phyloP scores from a whole-genome alignment of 73 alveolate genomes.

The Durusdinium trenchii region DNA sequence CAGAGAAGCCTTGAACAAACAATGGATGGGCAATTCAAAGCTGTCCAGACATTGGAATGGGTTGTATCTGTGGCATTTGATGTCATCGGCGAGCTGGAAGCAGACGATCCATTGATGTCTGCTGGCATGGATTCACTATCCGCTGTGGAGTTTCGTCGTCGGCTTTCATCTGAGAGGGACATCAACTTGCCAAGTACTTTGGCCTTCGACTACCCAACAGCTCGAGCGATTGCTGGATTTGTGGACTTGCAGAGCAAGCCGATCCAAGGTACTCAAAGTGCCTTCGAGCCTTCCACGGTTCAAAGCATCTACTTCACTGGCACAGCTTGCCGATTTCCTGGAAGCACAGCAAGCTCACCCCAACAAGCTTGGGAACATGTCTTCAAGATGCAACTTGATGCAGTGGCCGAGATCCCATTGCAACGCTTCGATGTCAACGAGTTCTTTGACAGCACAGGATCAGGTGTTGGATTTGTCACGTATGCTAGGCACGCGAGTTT shows the following conservation, averaged over 20 bases:
- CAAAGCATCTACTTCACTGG: not conserved
- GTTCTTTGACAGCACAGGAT: slow-evolving; percentile 8
- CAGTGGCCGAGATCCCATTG: slow-evolving; percentile 72
- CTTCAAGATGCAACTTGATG: slow-evolving; percentile 28
- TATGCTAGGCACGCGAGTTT: slow-evolving; percentile 63
- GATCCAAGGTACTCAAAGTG: not conserved
- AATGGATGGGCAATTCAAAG: too few relatives aligned
- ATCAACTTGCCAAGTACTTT: slow-evolving; percentile 40
- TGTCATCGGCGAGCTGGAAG: slow-evolving; percentile 53
- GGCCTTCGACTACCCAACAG: slow-evolving; percentile 74
- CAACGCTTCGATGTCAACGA: slow-evolving; percentile 59
- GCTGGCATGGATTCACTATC: slow-evolving; percentile 90
- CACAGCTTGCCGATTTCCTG: slow-evolving; percentile 6
- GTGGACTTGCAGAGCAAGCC: not conserved
- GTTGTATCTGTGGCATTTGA: slow-evolving; percentile 40
- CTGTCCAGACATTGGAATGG: slow-evolving; percentile 25
- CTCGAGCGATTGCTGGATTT: not conserved
- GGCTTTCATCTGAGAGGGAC: not conserved
- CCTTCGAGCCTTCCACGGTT: not conserved
- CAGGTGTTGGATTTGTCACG: slow-evolving; percentile 46
- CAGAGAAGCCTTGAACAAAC: too few relatives aligned
- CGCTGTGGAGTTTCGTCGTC: slow-evolving; percentile 86
- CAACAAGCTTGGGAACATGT: slow-evolving; percentile 26
- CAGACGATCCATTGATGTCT: slow-evolving; percentile 56
- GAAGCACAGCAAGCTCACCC: not conserved